phyloP scores from a whole-genome alignment of 305 asterid species.

The Solanum hybrid region DNA sequence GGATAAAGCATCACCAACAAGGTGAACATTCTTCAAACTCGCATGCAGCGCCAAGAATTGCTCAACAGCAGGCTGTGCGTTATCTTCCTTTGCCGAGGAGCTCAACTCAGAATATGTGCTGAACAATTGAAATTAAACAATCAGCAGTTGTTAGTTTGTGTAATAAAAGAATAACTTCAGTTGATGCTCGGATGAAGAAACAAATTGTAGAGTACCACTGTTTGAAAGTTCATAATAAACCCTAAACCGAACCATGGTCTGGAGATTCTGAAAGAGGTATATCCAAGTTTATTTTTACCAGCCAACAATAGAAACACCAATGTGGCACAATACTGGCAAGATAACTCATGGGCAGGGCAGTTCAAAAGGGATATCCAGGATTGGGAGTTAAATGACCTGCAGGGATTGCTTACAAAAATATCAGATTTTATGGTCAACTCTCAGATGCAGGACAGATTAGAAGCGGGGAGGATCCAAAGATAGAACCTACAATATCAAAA shows the following conservation, averaged over 20 bases:
- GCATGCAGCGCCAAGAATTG: conserved; percentile 68
- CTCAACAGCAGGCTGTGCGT: conserved; percentile 90
- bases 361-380: not conserved
- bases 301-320: not conserved
- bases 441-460: not conserved
- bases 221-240: not conserved
- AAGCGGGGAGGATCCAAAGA: not conserved
- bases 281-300: not conserved
- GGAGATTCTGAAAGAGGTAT: not conserved
- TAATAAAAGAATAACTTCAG: not conserved
- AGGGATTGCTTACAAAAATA: not conserved
- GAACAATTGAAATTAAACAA: conserved; percentile 6
- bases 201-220: not conserved
- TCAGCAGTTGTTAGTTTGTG: not conserved
- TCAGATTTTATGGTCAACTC: not conserved
- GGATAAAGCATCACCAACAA: conserved; percentile 60
- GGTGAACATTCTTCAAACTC: conserved; percentile 60
- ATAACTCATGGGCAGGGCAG: not conserved
- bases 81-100: conserved; percentile 71
- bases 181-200: not conserved
- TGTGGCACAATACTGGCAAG: not conserved
- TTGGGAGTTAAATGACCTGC: not conserved
- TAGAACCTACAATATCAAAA: not conserved
- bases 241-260: not conserved
- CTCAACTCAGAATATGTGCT: conserved; percentile 82